Base-by-base conservation (phyloP, 345 rosid species). In the Cardamine chenopodiifolia region DNA sequence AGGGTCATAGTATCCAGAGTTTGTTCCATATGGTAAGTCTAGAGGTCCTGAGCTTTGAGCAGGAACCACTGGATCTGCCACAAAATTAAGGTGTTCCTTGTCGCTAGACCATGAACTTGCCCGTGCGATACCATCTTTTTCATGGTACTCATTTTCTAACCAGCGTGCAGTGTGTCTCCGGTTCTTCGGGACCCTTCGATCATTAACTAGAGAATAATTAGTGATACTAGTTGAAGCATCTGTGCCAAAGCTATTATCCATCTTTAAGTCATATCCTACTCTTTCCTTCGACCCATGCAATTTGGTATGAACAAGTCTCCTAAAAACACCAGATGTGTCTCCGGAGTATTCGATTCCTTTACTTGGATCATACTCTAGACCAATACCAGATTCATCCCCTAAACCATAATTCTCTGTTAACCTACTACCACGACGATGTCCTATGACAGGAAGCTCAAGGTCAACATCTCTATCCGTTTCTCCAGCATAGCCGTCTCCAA, bases 161-260 rank as follows among this genome's bases (percentile, higher is more conserved):
- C 72, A 64, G 73, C 71, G 54, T 19, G 57, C 64, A 28, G 66
- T 32, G 62, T 62, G 72, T 39, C 66, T 76, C 45, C 42, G 48
- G 53, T 80, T 80, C 59, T 79, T 61, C 14, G 65, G 35, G 74
- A 9, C 55, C 56, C 75, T 77, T 77, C 25, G 49, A 65, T 22
- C 68, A 66, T 75, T 53, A 72, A 32, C 58, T n/a, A 57, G 18
- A 34, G 78, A 40, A 63, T 23, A 23, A 34, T 56, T 53, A 39
- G 72, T 17, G 25, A 72, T 57, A 23, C 54, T 47, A 25, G 74
- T 35, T 18, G 31, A 60, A 60, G 67, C 72, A 58, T 44, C 62
- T 14, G 28, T 39, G 63, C 74, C 65, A 59, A 28, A 55, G 45
- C 60, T 65, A 57, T 23, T 62, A 7, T 62, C 66, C 64, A 71